Conservation (phyloP, 2,329 filamentous ascomycete species). For the Trichoderma sp. region DNA sequence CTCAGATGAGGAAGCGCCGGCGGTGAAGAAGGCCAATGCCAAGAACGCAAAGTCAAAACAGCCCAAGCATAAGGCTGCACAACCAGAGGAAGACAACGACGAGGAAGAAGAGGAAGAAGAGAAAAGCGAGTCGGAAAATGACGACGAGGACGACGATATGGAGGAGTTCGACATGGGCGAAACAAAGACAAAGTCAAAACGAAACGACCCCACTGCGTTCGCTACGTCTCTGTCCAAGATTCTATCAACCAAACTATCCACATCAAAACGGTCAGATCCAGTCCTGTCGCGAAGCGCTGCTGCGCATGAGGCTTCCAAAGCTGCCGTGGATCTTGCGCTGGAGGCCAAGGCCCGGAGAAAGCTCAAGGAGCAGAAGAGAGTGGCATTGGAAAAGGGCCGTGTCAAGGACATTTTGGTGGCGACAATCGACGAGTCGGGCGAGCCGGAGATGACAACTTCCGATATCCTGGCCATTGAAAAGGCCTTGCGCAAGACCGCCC, state of each 20-base stretch:
- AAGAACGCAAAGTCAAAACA: constrained; percentile 39
- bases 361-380: constrained; percentile 77
- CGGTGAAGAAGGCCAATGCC: constrained; percentile 37
- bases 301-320: constrained; percentile 72
- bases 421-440: constrained; percentile 57
- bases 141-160: constrained; percentile 46
- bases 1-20: constrained; percentile 43
- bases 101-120: constrained; percentile 33
- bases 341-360: constrained; percentile 81
- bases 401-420: constrained; percentile 81
- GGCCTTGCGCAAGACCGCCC: constrained; percentile 81
- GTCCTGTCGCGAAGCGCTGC: constrained; percentile 83
- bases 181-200: constrained; percentile 67
- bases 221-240: constrained; percentile 94
- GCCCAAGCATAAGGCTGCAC: constrained; percentile 35
- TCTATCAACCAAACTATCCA: constrained; percentile 83
- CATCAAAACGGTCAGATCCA: constrained; percentile 80
- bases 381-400: constrained; percentile 81
- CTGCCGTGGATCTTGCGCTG: constrained; percentile 74
- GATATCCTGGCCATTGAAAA: constrained; percentile 73
- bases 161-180: constrained; percentile 42
- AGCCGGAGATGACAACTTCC: constrained; percentile 52
- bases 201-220: constrained; percentile 90
- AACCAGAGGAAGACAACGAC: constrained; percentile 36
- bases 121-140: constrained; percentile 47